Evolutionary conservation across 768 basidiomycete species (phyloP).

Genomic region (Pisolithus sp.): DNA sequence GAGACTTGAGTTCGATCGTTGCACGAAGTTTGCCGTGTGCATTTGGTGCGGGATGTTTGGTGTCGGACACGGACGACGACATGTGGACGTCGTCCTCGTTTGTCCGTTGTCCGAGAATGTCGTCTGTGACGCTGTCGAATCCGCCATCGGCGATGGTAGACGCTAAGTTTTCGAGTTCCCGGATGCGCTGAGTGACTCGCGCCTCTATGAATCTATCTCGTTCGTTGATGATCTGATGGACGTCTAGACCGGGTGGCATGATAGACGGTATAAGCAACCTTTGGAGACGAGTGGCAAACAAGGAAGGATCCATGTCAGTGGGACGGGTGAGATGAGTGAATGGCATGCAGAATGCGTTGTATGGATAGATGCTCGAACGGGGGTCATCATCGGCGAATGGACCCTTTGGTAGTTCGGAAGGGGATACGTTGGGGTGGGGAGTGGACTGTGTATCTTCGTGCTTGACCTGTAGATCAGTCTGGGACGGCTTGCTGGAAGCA

Average conservation of each 20-base stretch:
- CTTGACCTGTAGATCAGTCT: conserved; percentile 37
- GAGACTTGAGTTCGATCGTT: conserved; percentile 86
- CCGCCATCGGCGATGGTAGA: conserved; percentile 75
- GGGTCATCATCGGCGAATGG: conserved; percentile 75
- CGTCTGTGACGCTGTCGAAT: conserved; percentile 47
- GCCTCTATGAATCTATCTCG: conserved; percentile 88
- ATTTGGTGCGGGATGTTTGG: conserved; percentile 49
- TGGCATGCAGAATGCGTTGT: conserved; percentile 84
- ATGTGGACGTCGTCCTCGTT: conserved; percentile 18
- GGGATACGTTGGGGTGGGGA: conserved; percentile 35
- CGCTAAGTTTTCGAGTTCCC: conserved; percentile 75
- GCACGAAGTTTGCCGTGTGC: conserved; percentile 82
- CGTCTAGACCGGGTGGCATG: conserved; percentile 89
- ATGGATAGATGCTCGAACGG: conserved; percentile 80
- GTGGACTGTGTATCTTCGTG: conserved; percentile 45
- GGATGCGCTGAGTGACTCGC: conserved; percentile 80
- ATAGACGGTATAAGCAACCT: conserved; percentile 81
- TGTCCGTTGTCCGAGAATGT: conserved; percentile 15
- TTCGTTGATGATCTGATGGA: conserved; percentile 86
- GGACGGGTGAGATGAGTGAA: conserved; percentile 72
- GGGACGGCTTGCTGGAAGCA: conserved; percentile 17
- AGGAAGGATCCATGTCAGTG: conserved; percentile 49
- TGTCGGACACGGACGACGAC: conserved; percentile 28
- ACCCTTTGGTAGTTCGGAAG: conserved; percentile 62
- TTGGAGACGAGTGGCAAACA: conserved; percentile 69